phyloP scores from a whole-genome alignment of 164 flowering plant genomes.

The Santalum album region DNA sequence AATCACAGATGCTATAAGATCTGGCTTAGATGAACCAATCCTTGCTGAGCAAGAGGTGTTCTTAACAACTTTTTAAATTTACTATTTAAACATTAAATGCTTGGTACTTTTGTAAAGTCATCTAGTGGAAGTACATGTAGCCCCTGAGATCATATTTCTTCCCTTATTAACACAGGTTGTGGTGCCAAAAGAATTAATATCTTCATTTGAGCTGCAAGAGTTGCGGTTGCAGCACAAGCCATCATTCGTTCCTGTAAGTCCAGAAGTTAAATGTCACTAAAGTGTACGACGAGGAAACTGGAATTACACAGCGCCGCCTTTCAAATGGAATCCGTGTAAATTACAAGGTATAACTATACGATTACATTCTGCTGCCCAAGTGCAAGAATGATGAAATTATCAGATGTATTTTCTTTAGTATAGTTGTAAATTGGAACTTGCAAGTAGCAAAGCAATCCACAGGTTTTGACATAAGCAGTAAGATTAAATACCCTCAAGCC shows the following conservation, averaged over 20 bases:
- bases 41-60: slow-evolving; percentile 90
- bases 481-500: too few relatives aligned
- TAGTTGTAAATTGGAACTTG: too few relatives aligned
- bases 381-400: neutral
- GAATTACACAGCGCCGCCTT: slow-evolving; percentile 75
- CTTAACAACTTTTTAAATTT: neutral
- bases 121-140: neutral
- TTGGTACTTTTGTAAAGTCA: neutral
- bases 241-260: slow-evolving; percentile 47
- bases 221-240: slow-evolving; percentile 48
- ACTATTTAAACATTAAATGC: neutral
- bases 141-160: slow-evolving; percentile 3
- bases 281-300: slow-evolving; percentile 75
- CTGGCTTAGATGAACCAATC: slow-evolving; percentile 75
- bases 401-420: too few relatives aligned
- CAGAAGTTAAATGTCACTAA: slow-evolving; percentile 34
- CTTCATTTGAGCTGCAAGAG: slow-evolving; percentile 55
- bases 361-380: neutral
- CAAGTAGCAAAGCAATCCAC: too few relatives aligned
- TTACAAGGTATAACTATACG: slow-evolving; percentile 57
- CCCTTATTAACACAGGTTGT: slow-evolving; percentile 57
- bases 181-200: slow-evolving; percentile 85
- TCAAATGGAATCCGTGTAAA: slow-evolving; percentile 94
- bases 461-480: too few relatives aligned
- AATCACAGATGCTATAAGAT: slow-evolving; percentile 67